Base-by-base conservation (phyloP, 257 asterid genomes). In the Penstemon eatonii region DNA sequence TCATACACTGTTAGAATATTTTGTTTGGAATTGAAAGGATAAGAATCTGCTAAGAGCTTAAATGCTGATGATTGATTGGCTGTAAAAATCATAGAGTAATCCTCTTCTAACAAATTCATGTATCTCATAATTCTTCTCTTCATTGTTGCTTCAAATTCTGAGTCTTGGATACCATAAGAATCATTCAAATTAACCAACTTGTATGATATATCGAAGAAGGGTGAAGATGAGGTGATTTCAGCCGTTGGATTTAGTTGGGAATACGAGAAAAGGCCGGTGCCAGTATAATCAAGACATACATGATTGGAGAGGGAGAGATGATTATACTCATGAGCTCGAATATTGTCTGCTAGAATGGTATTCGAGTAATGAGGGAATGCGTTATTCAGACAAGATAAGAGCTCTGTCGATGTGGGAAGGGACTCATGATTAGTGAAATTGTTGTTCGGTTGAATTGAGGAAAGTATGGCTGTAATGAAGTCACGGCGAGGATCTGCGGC, bases 391-490 rank as follows among this genome's bases (percentile, higher is more conserved):
- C 19, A 11, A 8, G 80, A 65, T 38, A 76, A 61, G 3, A 81
- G 75, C 13, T 83, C 81, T 0, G 33, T 11, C 2, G 51, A 53
- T 0, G 91, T 71, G 44, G 98, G 96, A 33, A 92, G 81, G 6
- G 92, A 80, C 45, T 91, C 98, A 72, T 84, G 98, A 64, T 91
- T 89, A 40, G 96, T 91, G 78, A 89, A 89, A 4, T 45, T 65
- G 43, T 82, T 44, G 80, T 67, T 71, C 19, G 87, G 80, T 5
- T 74, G 85, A 63, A 87, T 60, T 13, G 93, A 76, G 15, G 88
- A 76, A 52, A 71, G 63, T 3, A 82, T 66, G 60, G 91, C 81
- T 6, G 82, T 44, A 40, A 55, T 13, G 76, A 87, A 87, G 15
- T 81, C 74, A 2, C 46, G 72, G 36, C 80, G 84, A 45, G 81